These are phyloP conservation scores for Raphanus raphanistrum DNA, from an alignment of 345 rosid species.

Conservation along the genomic window DNA sequence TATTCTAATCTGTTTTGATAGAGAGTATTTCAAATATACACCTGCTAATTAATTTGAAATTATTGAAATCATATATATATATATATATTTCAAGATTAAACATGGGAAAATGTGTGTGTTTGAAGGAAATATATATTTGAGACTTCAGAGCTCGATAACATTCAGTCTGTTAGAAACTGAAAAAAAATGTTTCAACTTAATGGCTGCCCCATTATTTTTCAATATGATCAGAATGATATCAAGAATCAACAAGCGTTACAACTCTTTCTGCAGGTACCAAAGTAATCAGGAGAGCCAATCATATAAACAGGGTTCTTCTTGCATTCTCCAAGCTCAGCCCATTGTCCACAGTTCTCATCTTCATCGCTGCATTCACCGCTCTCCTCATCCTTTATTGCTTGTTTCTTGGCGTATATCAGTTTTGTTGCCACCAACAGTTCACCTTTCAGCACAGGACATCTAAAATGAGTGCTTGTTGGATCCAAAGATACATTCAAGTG, in stretches of 20 bases:
- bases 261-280: constrained; percentile 88
- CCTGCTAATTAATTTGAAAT: background rate
- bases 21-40: background rate
- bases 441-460: constrained; percentile 81
- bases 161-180: background rate
- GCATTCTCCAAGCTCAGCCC: constrained; percentile 88
- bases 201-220: constrained; percentile 10
- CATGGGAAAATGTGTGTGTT: background rate
- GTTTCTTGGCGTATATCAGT: constrained; percentile 48
- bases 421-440: constrained; percentile 71
- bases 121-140: background rate
- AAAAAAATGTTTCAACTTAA: background rate
- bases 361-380: constrained; percentile 64
- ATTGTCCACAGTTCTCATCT: constrained; percentile 63
- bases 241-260: constrained; percentile 59
- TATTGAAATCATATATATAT: background rate
- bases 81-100: background rate
- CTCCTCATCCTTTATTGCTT: constrained; percentile 28
- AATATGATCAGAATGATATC: background rate
- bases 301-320: constrained; percentile 79
- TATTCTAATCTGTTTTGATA: background rate
- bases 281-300: constrained; percentile 90
- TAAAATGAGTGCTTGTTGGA: constrained; percentile 57
- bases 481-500: constrained; percentile 54
- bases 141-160: background rate